Conservation (phyloP, 306 rosid species). For the Gleditsia sinensis region DNA sequence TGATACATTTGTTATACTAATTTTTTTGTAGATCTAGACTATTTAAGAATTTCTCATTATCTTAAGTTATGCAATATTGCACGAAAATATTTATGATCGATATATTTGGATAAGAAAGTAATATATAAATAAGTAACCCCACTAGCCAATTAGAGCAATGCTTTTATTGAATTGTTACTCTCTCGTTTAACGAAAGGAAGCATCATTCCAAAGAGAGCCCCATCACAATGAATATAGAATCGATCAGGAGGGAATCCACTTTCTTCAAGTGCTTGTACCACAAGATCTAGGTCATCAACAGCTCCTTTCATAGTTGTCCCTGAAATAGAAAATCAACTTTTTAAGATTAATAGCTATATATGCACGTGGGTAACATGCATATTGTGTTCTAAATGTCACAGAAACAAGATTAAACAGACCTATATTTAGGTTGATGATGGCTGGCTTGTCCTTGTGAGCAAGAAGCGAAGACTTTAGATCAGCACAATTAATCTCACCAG, state of each 20-base stretch:
- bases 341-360: background rate
- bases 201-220: constrained; percentile 68
- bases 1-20: too few species aligned
- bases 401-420: background rate
- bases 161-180: constrained; percentile 54
- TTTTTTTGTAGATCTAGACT: too few species aligned
- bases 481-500: background rate
- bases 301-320: constrained; percentile 69
- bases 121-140: too few species aligned
- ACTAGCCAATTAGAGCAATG: too few species aligned
- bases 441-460: background rate
- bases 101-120: too few species aligned
- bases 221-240: constrained; percentile 68
- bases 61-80: too few species aligned
- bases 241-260: constrained; percentile 50
- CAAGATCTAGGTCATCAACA: constrained; percentile 37
- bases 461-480: background rate
- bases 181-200: constrained; percentile 64
- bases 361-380: background rate
- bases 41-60: too few species aligned
- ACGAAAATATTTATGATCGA: too few species aligned
- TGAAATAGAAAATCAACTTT: constrained; percentile 16
- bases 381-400: too few species aligned
- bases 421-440: background rate
- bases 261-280: constrained; percentile 50